Base-by-base conservation (phyloP, 495 filamentous ascomycete genomes). In the Xylaria flabelliformis region DNA sequence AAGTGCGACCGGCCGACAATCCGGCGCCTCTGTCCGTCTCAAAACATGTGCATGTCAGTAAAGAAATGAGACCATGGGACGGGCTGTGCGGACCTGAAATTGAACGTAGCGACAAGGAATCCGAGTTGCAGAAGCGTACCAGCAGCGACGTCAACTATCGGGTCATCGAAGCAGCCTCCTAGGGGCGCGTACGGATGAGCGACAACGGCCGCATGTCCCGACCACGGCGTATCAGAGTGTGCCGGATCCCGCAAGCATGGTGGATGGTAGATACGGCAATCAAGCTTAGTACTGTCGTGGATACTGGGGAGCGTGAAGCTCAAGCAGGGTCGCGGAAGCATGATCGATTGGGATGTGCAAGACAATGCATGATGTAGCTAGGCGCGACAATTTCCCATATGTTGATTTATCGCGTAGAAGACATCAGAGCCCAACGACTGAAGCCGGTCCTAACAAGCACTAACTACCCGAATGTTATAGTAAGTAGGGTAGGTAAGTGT, bases 141-240 rank as follows among this genome's bases (percentile, higher is more conserved):
- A 1, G 87, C 88, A 15, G 92, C 78, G 29, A 88, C 82, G 41
- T 87, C 81, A 17, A 99, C 93, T 26, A 97, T 85, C 0, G 87
- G 86, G 74, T 98, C 94, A 78, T 98, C 92, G 79, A 90, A 95
- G 82, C 84, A 91, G 6, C 96, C 96, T 13, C 96, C 96, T 7
- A 98, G 83, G 0, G 92, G 88, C 24, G 94, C 93, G 72, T 98
- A 99, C 0, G 96, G 95, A 80, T 98, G 96, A 0, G 95, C 95
- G 32, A 99, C 79, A 26, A 98, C 87, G 4, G 94, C 95, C 13
- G 90, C 92, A 70, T 86, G 87, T 63, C 83, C 83, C 12, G 70
- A 74, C 85, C 86, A 87, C 26, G 74, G 51, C 41, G 32, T 4
- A 48, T 74, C 29, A 8, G 64, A 26, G n/a, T 71, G 70, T 5